Evolutionary conservation across 78 protist species (phyloP).

Genomic region (Reticulomyxa filosa): DNA sequence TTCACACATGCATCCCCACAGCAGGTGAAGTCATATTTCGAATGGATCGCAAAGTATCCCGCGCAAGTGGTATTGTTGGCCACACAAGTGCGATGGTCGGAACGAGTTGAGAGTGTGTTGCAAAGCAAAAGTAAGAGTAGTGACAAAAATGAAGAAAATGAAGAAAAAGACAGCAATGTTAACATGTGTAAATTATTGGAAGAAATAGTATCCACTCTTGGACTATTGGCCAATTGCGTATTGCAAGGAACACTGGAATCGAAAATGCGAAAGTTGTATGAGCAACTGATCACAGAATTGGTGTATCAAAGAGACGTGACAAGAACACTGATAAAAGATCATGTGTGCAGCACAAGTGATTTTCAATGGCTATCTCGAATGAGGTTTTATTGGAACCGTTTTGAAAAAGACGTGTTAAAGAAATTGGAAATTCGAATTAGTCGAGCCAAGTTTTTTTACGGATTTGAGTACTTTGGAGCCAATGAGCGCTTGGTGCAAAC

Average conservation of each 20-base stretch:
- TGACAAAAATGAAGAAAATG: too few species aligned
- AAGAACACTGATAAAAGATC: background rate
- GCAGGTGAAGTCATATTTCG: background rate
- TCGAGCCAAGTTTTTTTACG: slow-evolving; percentile 27
- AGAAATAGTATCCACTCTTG: background rate
- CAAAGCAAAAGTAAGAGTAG: too few species aligned
- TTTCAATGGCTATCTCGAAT: background rate
- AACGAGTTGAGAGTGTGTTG: slow-evolving; percentile 21
- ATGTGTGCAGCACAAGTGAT: background rate
- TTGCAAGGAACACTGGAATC: background rate
- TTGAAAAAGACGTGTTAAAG: background rate
- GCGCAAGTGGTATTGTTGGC: slow-evolving; percentile 27
- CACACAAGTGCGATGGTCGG: slow-evolving; percentile 34
- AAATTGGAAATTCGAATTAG: background rate
- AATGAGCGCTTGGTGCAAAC: slow-evolving; percentile 81
- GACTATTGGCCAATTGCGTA: background rate
- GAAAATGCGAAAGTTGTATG: background rate
- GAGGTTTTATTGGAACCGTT: background rate
- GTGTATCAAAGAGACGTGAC: slow-evolving; percentile 5
- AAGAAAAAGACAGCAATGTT: too few species aligned
- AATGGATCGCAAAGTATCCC: slow-evolving; percentile 32
- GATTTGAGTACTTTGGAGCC: slow-evolving; percentile 92
- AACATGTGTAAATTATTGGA: too few species aligned
- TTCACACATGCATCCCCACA: background rate
- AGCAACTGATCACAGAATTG: slow-evolving; percentile 7